phyloP scores from a whole-genome alignment of 73 alveolate genomes.

The Uronychia setigera region DNA sequence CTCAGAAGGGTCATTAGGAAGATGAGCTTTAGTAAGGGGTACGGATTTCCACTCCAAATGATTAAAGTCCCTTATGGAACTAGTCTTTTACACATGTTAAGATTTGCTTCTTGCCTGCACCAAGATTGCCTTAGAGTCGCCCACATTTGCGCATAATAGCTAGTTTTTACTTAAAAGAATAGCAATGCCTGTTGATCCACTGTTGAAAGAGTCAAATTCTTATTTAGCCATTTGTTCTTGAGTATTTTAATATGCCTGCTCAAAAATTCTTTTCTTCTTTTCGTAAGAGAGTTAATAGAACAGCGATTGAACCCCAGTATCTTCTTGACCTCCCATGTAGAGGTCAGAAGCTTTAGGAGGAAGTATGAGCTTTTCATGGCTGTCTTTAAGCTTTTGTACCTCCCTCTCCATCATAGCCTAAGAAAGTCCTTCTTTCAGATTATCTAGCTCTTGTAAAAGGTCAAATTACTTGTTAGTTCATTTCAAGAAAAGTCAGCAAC shows the following conservation, averaged over 20 bases:
- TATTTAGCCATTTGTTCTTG: background rate
- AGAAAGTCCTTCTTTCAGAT: background rate
- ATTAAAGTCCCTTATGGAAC: background rate
- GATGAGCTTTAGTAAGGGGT: background rate
- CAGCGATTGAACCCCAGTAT: no score
- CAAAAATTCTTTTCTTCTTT: background rate
- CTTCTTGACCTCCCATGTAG: no score
- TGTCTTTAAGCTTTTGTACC: background rate
- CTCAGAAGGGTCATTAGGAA: background rate
- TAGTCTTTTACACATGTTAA: background rate
- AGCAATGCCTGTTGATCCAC: background rate
- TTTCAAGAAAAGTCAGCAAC: background rate
- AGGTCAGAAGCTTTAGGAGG: no score
- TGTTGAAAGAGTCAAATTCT: background rate
- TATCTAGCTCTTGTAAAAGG: background rate
- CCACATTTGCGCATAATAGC: background rate
- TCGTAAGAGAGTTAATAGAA: background rate
- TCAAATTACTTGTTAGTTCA: background rate
- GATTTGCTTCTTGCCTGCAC: background rate
- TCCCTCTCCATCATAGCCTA: background rate
- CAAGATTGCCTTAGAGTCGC: background rate
- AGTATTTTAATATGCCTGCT: background rate
- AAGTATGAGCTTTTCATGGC: background rate
- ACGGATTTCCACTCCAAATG: background rate
- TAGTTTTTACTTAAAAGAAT: background rate